Base-by-base conservation (phyloP, 1,284 basidiomycete genomes). In the Vanrija sp. region DNA sequence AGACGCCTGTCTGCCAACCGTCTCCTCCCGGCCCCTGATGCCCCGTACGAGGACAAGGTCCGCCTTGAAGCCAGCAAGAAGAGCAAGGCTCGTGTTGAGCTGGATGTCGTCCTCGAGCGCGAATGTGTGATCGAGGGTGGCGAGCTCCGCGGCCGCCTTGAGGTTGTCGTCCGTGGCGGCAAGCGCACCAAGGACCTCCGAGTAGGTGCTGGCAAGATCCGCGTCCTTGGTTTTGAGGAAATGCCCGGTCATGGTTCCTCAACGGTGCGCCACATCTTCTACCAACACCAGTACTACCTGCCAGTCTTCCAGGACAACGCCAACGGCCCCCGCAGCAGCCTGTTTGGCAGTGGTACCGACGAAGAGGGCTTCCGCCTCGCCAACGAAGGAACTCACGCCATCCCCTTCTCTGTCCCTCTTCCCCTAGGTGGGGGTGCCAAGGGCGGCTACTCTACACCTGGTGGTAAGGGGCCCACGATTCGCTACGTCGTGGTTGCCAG, bases 401-500 rank as follows among this genome's bases (percentile, higher is more conserved):
- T 96, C 16, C 87, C 88, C 1, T 96, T 97, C 67, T 79, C 82
- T n/a, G 81, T 96, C 75, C 79, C 81, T 19, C 76, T 97, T 4
- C 86, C 89, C 0, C 60, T 84, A 25, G 83, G 84, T 36, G 80
- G 82, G 42, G 81, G 82, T 6, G 82, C 90, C 2, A 94, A 91
- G 75, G 93, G 93, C 0, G 76, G 78, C 2, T 77, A 86, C 48
- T 77, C 83, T 42, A 82, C 82, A 6, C 78, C 80, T 8, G 83
- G 84, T 18, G 80, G 84, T 6, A 71, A 70, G 54, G 69, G 69
- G 4, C 68, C 75, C 9, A 78, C 82, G n/a, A 81, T 95, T 18
- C 83, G 84, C 47, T 95, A 95, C 72, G 89, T 96, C 51, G 85
- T 85, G 3, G 88, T 95, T 73, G 84, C 87, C 3, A 91, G 88